Evolutionary conservation across 2,329 filamentous ascomycete species (phyloP).

Genomic region (Penicillium decumbens): DNA sequence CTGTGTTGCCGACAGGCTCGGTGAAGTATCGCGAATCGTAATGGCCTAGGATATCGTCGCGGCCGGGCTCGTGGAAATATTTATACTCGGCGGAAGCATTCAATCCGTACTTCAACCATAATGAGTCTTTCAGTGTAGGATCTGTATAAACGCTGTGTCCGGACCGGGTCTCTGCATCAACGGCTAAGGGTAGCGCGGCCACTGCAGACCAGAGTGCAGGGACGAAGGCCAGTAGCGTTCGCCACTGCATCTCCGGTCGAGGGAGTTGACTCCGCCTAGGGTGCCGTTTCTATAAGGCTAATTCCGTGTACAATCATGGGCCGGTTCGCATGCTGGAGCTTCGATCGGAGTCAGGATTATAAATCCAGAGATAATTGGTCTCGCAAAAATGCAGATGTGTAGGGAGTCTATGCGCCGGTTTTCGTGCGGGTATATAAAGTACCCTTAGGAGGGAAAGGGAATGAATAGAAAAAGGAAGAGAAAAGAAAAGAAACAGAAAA

Average conservation of each 20-base stretch:
- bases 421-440: conserved; percentile 4
- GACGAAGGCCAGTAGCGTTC: conserved; percentile 15
- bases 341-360: neutral
- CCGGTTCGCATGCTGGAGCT: conserved; percentile 17
- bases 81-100: conserved; percentile 45
- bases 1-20: conserved; percentile 59
- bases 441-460: neutral
- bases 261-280: neutral
- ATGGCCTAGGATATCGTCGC: conserved; percentile 59
- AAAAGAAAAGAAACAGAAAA: conserved; percentile 1
- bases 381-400: neutral
- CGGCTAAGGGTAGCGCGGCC: conserved; percentile 16
- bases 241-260: conserved; percentile 20
- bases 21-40: conserved; percentile 71
- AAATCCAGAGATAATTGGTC: neutral
- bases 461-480: neutral
- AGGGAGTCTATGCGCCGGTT: neutral
- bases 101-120: conserved; percentile 26
- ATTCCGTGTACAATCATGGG: conserved; percentile 5
- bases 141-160: conserved; percentile 3
- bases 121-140: conserved; percentile 12
- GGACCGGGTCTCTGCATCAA: conserved; percentile 1
- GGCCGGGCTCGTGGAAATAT: conserved; percentile 64
- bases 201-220: conserved; percentile 19
- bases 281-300: neutral